Base-by-base conservation (phyloP, 768 basidiomycete species). In the Aureoboletus auriporus region DNA sequence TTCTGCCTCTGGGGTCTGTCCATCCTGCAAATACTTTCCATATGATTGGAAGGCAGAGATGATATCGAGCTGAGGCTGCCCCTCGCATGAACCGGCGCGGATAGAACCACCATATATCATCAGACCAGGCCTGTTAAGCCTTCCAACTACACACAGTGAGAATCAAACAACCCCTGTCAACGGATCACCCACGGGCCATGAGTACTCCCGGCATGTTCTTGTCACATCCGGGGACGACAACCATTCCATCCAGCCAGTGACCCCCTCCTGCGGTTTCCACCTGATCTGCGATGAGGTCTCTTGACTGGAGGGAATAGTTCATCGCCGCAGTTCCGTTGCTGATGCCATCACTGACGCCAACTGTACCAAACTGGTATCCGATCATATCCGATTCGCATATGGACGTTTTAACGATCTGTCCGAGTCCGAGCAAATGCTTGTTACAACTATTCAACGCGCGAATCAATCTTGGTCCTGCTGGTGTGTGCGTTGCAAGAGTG, bases 191-290 rank as follows among this genome's bases (percentile, higher is more conserved):
- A 92, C 90, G 81, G 41, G 93, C 96, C 80, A 99, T 99, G 59
- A 97, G 75, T 33, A 96, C 94, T 52, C 96, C 96, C n/a, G 96
- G 96, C 95, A 99, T 98, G 72, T 99, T 99, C 74, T 99, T 99
- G 75, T 99, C 95, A 65, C 93, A 98, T 35, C 94, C 96, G 17
- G 96, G 96, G 45, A 99, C 77, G 50, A 92, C 93, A 34, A 97
- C 92, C 88, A 96, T 90, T 35, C 93, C 96, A 61, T 98, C 96
- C 12, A 99, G 80, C 83, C 94, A 96, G 65, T 99, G 96, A 6
- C 95, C 96, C 12, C 89, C 95, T 27, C 87, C 94, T 14, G 91
- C 93, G 10, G 90, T 90, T 72, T 98, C 95, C 16, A 99, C 94
- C 63, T 87, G 84, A 70, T 98, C 96, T 51, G 96, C 96, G 59